Base-by-base conservation (phyloP, 805 yeast species). In the Candida montana region DNA sequence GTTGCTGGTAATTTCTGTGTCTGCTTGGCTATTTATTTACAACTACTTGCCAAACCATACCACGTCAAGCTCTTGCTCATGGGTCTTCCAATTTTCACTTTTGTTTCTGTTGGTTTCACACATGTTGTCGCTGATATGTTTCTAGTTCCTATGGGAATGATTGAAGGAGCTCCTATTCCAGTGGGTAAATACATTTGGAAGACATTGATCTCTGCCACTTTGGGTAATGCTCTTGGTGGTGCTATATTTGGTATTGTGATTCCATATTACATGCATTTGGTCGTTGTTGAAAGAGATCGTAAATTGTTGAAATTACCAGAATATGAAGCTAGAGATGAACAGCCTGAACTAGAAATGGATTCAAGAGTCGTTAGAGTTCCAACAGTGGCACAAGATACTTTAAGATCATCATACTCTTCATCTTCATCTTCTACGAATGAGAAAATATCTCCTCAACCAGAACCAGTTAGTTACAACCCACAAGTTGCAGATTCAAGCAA, bases 71-170 rank as follows among this genome's bases (percentile, higher is more conserved):
- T 81, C 23, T 35, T 81, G 6, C 62, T 82, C 65, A 73, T 85
- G 65, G 54, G 69, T 13, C 56, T 84, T 17, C 95, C 95, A 1
- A 69, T 85, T 13, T 83, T 83, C 59, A 78, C 90, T 0, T 83
- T 86, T 60, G 93, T 83, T n/a, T 53, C 81, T 1, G 67, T 81
- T 68, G 93, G 95, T 0, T 86, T 79, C 61, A 78, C 86, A 2
- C 95, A 86, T 56, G 77, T 79, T 2, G 88, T 86, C 8, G 95
- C 95, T 1, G 95, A 86, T 58, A 83, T 86, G 93, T 80, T 69
- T 49, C 50, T 83, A 40, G 57, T 81, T 5, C 77, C 81, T 8
- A 74, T 78, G 48, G 95, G 86, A 0, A 61, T 83, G 55, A 68
- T 84, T 36, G 83, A 82, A 59, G 76, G 81, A 13, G 83, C 86